These are phyloP conservation scores for Sextonia rubra DNA, from an alignment of 164 flowering plant genomes.

Conservation along the genomic window DNA sequence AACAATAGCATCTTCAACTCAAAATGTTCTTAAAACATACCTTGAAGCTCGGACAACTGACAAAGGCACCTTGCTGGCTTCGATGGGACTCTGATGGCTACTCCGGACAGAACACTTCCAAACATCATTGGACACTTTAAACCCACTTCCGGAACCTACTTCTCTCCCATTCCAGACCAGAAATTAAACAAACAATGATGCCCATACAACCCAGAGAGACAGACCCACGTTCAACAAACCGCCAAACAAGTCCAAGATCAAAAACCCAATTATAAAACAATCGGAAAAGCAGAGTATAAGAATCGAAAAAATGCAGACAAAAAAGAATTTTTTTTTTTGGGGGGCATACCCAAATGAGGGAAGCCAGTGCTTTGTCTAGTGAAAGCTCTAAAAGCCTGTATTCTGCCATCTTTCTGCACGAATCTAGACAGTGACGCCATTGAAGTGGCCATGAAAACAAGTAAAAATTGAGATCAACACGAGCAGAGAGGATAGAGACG, in stretches of 20 bases:
- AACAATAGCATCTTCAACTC: background rate
- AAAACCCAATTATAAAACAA: constrained; percentile 7
- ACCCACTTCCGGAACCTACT: constrained; percentile 22
- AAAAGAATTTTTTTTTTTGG: background rate
- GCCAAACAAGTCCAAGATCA: background rate
- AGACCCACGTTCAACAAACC: no score
- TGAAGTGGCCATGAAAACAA: constrained; percentile 16
- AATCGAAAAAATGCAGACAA: background rate
- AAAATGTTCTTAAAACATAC: constrained; percentile 25
- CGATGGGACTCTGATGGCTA: constrained; percentile 21
- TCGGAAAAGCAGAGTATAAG: background rate
- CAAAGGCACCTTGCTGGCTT: constrained; percentile 20
- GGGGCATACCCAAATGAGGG: background rate
- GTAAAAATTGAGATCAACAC: background rate
- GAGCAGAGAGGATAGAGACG: background rate
- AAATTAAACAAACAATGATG: background rate
- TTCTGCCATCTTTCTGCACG: constrained; percentile 29
- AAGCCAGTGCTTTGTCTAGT: constrained; percentile 20
- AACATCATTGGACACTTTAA: constrained; percentile 21
- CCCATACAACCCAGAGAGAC: background rate
- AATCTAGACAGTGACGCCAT: constrained; percentile 52
- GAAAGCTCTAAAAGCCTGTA: constrained; percentile 15
- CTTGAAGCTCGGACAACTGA: constrained; percentile 26
- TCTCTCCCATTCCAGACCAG: background rate
- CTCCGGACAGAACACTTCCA: constrained; percentile 19